Base-by-base conservation (phyloP, 139 green algal species). In the Chlorella sp. region DNA sequence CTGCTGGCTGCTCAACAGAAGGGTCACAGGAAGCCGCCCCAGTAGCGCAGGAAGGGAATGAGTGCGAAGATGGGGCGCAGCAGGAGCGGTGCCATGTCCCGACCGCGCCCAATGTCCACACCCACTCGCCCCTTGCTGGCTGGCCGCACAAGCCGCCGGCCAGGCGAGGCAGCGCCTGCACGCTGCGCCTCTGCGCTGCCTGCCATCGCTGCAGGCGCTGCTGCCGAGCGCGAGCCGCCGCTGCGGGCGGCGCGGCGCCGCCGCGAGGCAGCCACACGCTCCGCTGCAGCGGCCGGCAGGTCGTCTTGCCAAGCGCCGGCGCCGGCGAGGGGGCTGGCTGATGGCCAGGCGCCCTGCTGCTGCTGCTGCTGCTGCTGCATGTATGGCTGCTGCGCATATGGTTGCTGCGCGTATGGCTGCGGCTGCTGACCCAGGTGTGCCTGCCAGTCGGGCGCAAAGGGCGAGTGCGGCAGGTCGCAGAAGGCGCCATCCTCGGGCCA, bases 1-100 rank as follows among this genome's bases (percentile, higher is more conserved):
- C 23, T 12, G 7, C 6, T 38, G 28, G 26, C 41, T 65, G 26
- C 41, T 65, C 44, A 9, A 26, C 28, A 20, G 44, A 32, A 20
- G 68, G 3, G 2, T 25, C 82, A 85, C 41, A 88, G 32, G n/a
- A 88, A 85, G 20, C 84, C 84, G 28, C 84, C 84, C 84, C 84
- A 88, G 41, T 47, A 75, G n/a, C 71, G 80, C 1, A 88, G 64
- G 41, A 88, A 88, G 44, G 84, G 84, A 3, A 88, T 32, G 4
- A 87, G 34, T 1, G 83, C 34, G 57, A 83, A 71, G 1, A 87
- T 16, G 0, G 73, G 73, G 32, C 55, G 73, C 32, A 83, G 51
- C 23, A 74, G 47, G 69, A 78, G 34, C 16, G 83, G 73, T 1
- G 65, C 26, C 20, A 21, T 13, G 32, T 51, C 47, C 4, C 23